Evolutionary conservation across 2,329 filamentous ascomycete genomes (phyloP), one percentile per base, ranked within the genome.

Genomic region (Delphinella strobiligena): DNA sequence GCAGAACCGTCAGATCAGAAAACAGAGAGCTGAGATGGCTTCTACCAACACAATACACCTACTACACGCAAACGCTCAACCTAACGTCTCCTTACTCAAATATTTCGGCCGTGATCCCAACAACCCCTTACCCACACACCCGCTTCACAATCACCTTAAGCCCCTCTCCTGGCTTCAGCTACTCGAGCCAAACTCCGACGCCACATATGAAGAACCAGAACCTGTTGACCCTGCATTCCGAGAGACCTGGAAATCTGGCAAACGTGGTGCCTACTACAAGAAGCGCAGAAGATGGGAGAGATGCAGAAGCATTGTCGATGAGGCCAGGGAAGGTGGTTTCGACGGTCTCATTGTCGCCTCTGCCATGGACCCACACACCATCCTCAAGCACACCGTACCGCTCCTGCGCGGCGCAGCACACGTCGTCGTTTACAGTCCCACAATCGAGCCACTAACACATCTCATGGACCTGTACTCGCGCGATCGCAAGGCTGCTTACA

Each of bases 131-230:
- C 39, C 72, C 11, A 67, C 76, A 17, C 91, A 96, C 55, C 89
- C 91, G 1, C 75, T 98, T 9, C 74, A 81, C 59, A 80, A 74
- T 12, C 80, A 91, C 55, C 75, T 98, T 37, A 80, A 89, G 52
- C 76, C 81, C 4, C 68, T 96, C 19, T 89, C 85, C 19, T 98
- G 89, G 88, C 74, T 98, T 2, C 89, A 96, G 61, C 75, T 98
- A 4, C 65, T 95, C 12, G 72, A 82, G 17, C 91, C 91, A 0
- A 64, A 74, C 27, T 66, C 76, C 19, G 91, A 96, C 58, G 71
- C 74, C 1, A 75, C 81, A 3, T 94, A 93, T 61, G 71, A 74
- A 18, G 72, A 80, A 38, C 81, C 86, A 0, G 67, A 75, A 1
- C 55, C 63, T 0, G 66, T 80, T 1, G 52, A 76, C 0, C 66